phyloP scores from a whole-genome alignment of 371 early-diverging fungal genomes.

The Rhizopus microsporus region DNA sequence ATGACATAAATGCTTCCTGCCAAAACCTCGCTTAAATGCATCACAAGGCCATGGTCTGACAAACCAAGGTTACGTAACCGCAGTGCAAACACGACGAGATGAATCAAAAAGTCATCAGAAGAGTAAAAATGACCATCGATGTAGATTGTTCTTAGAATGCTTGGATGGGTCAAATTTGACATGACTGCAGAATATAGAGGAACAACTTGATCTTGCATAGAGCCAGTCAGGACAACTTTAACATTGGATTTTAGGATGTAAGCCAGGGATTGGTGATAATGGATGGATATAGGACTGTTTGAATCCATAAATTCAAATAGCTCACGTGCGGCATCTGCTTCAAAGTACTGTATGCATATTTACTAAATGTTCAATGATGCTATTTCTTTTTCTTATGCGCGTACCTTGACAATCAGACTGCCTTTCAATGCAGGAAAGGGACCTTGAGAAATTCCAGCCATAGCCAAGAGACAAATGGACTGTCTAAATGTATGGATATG shows the following conservation, averaged over 20 bases:
- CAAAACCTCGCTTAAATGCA: slow-evolving; percentile 82
- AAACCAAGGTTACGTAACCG: slow-evolving; percentile 83
- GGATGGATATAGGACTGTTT: slow-evolving; percentile 62
- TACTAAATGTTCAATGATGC: no score
- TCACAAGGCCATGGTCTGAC: slow-evolving; percentile 82
- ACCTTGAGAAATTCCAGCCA: slow-evolving; percentile 94
- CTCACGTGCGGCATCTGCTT: slow-evolving; percentile 89
- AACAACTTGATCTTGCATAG: slow-evolving; percentile 94
- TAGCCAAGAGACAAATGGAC: slow-evolving; percentile 77
- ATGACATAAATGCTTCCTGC: slow-evolving; percentile 90
- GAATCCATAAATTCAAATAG: slow-evolving; percentile 93
- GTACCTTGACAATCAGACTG: slow-evolving; percentile 75
- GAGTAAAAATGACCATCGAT: slow-evolving; percentile 81
- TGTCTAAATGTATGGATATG: slow-evolving; percentile 71
- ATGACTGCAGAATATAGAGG: slow-evolving; percentile 95
- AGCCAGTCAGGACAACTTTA: slow-evolving; percentile 70
- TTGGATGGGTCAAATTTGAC: slow-evolving; percentile 85
- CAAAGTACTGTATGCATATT: slow-evolving; percentile 65
- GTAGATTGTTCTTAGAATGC: slow-evolving; percentile 87
- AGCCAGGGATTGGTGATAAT: slow-evolving; percentile 72
- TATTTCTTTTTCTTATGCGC: neutral
- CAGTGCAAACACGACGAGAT: slow-evolving; percentile 83
- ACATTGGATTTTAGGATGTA: slow-evolving; percentile 70
- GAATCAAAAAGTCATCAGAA: slow-evolving; percentile 83
- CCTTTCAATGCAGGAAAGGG: slow-evolving; percentile 87